Base-by-base conservation (phyloP, 2,329 filamentous ascomycete genomes). In the Penicillium sp. region DNA sequence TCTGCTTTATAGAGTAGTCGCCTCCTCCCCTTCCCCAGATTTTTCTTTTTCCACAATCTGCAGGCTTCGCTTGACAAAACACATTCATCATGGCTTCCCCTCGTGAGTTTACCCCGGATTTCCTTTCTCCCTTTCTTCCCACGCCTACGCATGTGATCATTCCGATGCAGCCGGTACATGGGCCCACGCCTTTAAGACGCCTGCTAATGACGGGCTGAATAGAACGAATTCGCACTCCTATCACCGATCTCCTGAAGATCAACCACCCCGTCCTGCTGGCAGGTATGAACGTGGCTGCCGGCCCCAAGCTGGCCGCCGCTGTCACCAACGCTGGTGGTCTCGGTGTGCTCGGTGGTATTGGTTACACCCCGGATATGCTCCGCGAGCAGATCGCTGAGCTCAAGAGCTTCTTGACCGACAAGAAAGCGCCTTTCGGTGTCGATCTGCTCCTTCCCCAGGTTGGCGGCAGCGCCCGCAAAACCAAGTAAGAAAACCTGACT, bases 241-340 rank as follows among this genome's bases (percentile, higher is more conserved):
- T 92, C 69, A 99, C 94, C 67, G 93, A 97, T 84, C 89, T 97
- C 62, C 89, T 99, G 79, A 90, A 91, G 83, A 97, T 99, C 85
- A 91, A 96, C 76, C 94, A 99, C 79, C 94, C 94, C 55, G 82
- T 99, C 72, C 81, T 99, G 70, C 87, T 99, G 59, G 94, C 94
- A 67, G 94, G 94, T 75, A 99, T 99, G 94, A 97, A 99, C 83
- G 94, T 97, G 61, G 94, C 94, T 54, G 94, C 94, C 56, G 94
- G 94, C 47, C 94, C 94, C 52, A 95, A 92, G 83, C 87, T 99
- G 70, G 94, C 94, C 49, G 94, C 94, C 32, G 94, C 94, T 40
- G 94, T 99, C 67, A 95, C 93, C 66, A 97, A 99, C 77, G 94
- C 94, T 49, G 94, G 94, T 65, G 94, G 94, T 70, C 83, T 99